Conservation (phyloP, 805 yeast species). For the Teunomyces lycoperdinae region DNA sequence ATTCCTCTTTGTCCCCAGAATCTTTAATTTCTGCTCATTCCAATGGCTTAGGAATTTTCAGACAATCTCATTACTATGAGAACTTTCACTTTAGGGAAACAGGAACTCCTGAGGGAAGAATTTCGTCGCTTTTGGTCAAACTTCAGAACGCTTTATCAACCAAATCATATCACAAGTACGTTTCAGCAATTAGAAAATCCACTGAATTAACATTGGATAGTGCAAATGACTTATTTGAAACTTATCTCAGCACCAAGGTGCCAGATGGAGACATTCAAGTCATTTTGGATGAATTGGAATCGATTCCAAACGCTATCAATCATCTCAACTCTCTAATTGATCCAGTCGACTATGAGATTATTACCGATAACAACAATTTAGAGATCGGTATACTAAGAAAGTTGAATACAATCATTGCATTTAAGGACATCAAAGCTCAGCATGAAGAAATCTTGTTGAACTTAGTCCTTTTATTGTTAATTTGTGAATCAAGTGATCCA, state of each 20-base stretch:
- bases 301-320: conserved; percentile 25
- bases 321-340: conserved; percentile 22
- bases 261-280: conserved; percentile 20
- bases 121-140: conserved; percentile 19
- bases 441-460: conserved; percentile 31
- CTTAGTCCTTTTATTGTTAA: conserved; percentile 28
- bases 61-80: conserved; percentile 35
- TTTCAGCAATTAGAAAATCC: conserved; percentile 12
- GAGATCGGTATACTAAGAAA: conserved; percentile 22
- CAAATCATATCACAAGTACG: conserved; percentile 26
- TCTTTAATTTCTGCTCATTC: conserved; percentile 24
- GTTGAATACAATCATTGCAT: conserved; percentile 20
- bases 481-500: conserved; percentile 31
- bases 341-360: conserved; percentile 5
- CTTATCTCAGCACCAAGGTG: conserved; percentile 22
- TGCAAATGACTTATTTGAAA: conserved; percentile 22
- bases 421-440: conserved; percentile 25
- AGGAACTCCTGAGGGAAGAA: conserved; percentile 11
- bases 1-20: conserved; percentile 6
- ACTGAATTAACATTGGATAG: conserved; percentile 12
- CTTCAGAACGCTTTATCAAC: conserved; percentile 26
- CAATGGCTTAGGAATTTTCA: conserved; percentile 31
- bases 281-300: conserved; percentile 20
- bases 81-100: conserved; percentile 10
- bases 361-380: conserved; percentile 2